Evolutionary conservation across 2,329 filamentous ascomycete species (phyloP).

Genomic region (Alternaria angustiovoidea): DNA sequence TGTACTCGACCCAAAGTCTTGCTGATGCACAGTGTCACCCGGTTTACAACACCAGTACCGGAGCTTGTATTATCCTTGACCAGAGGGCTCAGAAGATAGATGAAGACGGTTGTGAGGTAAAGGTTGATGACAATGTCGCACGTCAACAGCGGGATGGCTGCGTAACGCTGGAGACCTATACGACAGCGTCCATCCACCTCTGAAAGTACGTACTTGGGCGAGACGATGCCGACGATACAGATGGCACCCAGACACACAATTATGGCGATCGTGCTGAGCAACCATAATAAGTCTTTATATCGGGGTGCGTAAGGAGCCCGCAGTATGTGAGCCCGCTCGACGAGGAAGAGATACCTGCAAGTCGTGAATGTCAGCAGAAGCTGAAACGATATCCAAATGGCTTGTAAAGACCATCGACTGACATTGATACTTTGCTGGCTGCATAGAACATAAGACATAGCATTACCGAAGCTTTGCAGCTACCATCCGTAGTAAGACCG

Average conservation of each 20-base stretch:
- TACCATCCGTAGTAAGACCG: conserved; percentile 29
- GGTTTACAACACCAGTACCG: conserved; percentile 18
- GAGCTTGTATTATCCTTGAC: conserved; percentile 25
- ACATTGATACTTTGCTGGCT: conserved; percentile 26
- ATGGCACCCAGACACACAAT: conserved; percentile 41
- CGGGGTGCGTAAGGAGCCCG: conserved; percentile 45
- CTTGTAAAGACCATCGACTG: background rate
- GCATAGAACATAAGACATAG: conserved; percentile 48
- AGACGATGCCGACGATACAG: conserved; percentile 38
- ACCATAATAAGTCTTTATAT: conserved; percentile 47
- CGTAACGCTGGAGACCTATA: conserved; percentile 50
- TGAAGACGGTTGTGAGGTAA: conserved; percentile 51
- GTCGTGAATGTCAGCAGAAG: no score
- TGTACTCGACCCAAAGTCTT: conserved; percentile 12
- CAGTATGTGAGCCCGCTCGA: conserved; percentile 53
- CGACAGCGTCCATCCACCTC: conserved; percentile 45
- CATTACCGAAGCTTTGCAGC: conserved; percentile 48
- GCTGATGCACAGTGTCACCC: conserved; percentile 26
- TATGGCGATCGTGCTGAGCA: conserved; percentile 38
- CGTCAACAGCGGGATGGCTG: conserved; percentile 47
- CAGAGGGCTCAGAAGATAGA: conserved; percentile 47
- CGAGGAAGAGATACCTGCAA: conserved; percentile 51
- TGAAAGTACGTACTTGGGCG: conserved; percentile 44
- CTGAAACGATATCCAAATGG: rapidly evolving
- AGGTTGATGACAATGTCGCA: conserved; percentile 52